Percentiles rank a stretch among this genome's conserved stretches.
phyloP scores from a whole-genome alignment of 2,329 filamentous ascomycete species.

The Purpureocillium takamizusanense region DNA sequence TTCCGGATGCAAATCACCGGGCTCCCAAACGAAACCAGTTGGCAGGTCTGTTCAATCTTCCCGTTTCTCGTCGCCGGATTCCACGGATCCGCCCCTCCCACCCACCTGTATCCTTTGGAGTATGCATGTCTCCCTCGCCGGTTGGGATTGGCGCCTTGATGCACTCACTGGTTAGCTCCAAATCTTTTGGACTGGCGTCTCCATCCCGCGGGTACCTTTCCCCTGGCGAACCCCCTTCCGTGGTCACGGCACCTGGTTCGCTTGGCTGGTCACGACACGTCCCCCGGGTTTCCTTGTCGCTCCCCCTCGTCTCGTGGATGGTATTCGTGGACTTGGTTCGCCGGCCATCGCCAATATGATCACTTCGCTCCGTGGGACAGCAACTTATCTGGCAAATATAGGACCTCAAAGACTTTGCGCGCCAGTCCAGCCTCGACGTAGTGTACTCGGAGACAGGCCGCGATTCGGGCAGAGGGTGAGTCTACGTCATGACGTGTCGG shows the following conservation, averaged over 20 bases:
- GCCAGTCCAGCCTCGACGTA: conserved; percentile 91
- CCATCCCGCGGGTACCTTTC: conserved; percentile 12
- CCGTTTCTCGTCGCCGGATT: conserved; percentile 44
- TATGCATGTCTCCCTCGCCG: conserved; percentile 14
- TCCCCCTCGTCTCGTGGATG: conserved; percentile 17
- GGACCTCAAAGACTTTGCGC: conserved; percentile 99
- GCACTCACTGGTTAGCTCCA: conserved; percentile 3
- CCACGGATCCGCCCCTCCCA: conserved; percentile 23
- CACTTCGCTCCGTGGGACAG: conserved; percentile 42
- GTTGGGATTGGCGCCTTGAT: conserved; percentile 10
- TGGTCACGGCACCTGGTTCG: conserved; percentile 1
- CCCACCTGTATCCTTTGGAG: conserved; percentile 20
- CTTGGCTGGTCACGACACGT: neutral
- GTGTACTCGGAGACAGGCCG: conserved; percentile 96
- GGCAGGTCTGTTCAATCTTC: conserved; percentile 89
- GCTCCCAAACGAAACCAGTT: conserved; percentile 96
- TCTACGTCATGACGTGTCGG: conserved; percentile 8
- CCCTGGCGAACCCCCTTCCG: conserved; percentile 2
- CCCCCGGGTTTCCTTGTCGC: conserved; percentile 7
- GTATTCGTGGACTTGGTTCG: conserved; percentile 9
- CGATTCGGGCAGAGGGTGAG: conserved; percentile 85
- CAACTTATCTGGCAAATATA: conserved; percentile 84
- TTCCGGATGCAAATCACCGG: conserved; percentile 97
- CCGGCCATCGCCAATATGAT: conserved; percentile 6
- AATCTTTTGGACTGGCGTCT: conserved; percentile 13